phyloP scores from a whole-genome alignment of 2,329 filamentous ascomycete genomes.

The Teratosphaeria viscida region DNA sequence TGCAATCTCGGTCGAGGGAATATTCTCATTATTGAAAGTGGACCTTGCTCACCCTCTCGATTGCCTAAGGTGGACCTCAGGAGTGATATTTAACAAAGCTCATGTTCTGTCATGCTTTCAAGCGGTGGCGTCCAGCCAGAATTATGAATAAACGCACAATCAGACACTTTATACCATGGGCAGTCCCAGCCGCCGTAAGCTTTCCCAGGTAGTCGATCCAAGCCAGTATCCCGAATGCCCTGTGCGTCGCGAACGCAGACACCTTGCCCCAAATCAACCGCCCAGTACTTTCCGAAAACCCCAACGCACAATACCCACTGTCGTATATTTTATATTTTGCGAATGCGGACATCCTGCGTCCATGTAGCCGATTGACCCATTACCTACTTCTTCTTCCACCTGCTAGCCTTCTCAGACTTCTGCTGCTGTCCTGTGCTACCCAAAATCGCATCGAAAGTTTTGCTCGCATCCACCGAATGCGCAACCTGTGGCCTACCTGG shows the following conservation, averaged over 20 bases:
- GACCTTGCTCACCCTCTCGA: neutral
- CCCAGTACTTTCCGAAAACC: no score
- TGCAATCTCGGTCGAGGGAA: no score
- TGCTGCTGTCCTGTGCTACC: constrained; percentile 13
- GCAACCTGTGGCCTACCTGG: constrained; percentile 15
- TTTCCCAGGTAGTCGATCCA: neutral
- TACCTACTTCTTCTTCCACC: neutral
- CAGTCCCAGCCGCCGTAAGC: neutral
- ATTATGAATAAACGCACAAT: neutral
- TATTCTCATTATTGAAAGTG: neutral
- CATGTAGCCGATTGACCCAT: neutral
- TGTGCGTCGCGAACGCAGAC: neutral
- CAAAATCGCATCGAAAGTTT: constrained; percentile 42
- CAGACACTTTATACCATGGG: neutral
- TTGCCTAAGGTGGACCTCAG: neutral
- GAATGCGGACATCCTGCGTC: neutral
- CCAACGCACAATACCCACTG: no score
- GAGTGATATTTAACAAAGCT: no score
- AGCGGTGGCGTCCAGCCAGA: neutral
- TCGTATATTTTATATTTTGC: no score
- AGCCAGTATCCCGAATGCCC: neutral
- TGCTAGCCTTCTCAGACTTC: constrained; percentile 6
- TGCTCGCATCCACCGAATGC: constrained; percentile 27
- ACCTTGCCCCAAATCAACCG: neutral
- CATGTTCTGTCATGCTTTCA: neutral